Conservation (phyloP, 2,329 filamentous ascomycete species). For the Colletotrichum horii region DNA sequence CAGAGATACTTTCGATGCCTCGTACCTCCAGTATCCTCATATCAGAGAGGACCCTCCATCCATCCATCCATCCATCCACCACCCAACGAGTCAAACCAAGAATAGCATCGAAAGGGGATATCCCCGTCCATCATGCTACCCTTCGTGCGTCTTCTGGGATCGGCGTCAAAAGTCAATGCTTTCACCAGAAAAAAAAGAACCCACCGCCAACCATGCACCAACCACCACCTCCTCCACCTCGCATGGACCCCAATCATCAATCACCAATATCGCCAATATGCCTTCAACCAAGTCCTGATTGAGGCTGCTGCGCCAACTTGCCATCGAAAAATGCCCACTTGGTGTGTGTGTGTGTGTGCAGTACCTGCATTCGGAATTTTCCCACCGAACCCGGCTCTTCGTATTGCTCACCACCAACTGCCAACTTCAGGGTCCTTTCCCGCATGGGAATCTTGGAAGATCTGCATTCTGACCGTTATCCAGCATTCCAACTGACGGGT, state of each 20-base stretch:
- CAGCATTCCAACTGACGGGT: slow-evolving; percentile 11
- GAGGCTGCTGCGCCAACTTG: not conserved
- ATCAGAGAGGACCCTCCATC: not conserved
- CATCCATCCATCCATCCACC: not conserved
- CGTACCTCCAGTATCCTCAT: slow-evolving; percentile 3
- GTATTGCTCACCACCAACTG: slow-evolving; percentile 9
- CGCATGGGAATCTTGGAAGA: slow-evolving; percentile 20
- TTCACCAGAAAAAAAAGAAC: not conserved
- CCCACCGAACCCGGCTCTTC: not conserved
- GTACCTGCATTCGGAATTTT: slow-evolving; percentile 20
- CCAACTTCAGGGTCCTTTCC: slow-evolving; percentile 12
- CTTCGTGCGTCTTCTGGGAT: not conserved
- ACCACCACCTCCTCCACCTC: not conserved
- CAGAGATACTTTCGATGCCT: not conserved
- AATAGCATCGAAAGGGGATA: not conserved
- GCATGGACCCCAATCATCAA: not conserved
- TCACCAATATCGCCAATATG: not conserved
- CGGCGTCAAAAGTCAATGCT: not conserved
- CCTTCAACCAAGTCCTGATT: not conserved
- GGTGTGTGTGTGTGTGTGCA: not conserved
- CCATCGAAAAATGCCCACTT: not conserved
- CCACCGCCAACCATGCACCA: not conserved
- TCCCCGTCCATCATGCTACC: not conserved
- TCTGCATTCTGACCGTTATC: slow-evolving; percentile 8
- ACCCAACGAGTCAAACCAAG: not conserved